Conservation (phyloP, 768 basidiomycete genomes). For the Tephrocybe rancida region DNA sequence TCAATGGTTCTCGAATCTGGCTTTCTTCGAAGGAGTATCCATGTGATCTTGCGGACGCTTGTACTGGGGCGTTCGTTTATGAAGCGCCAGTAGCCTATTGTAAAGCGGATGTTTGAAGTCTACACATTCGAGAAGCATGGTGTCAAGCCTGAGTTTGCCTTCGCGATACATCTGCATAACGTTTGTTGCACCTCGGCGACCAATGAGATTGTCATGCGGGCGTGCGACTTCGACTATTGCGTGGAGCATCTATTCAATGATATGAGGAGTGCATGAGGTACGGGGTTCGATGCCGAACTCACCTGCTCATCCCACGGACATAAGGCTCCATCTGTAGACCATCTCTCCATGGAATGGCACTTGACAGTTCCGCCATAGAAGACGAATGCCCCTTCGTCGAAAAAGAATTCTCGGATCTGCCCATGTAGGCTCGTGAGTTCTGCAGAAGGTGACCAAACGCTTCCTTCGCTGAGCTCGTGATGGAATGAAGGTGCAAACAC, state of each 20-base stretch:
- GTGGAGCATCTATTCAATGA: neutral
- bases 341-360: neutral
- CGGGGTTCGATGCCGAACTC: neutral
- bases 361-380: neutral
- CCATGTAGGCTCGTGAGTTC: neutral
- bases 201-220: neutral
- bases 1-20: no score
- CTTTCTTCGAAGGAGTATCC: no score
- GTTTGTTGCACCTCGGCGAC: neutral
- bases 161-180: neutral
- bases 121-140: neutral
- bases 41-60: neutral
- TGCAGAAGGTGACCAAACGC: neutral
- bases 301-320: slow-evolving; percentile 2
- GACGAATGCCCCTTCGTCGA: neutral
- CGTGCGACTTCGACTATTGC: neutral
- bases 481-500: neutral
- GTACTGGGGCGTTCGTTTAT: neutral
- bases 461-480: neutral
- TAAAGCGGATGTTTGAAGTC: neutral
- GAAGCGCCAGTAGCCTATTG: neutral
- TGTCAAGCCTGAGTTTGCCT: neutral
- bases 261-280: neutral
- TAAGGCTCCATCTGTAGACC: neutral
- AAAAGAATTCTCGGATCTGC: neutral